Evolutionary conservation across 108 stramenopile species (phyloP), one percentile per base, ranked within the genome.

Genomic region (Poteriospumella lacustris): DNA sequence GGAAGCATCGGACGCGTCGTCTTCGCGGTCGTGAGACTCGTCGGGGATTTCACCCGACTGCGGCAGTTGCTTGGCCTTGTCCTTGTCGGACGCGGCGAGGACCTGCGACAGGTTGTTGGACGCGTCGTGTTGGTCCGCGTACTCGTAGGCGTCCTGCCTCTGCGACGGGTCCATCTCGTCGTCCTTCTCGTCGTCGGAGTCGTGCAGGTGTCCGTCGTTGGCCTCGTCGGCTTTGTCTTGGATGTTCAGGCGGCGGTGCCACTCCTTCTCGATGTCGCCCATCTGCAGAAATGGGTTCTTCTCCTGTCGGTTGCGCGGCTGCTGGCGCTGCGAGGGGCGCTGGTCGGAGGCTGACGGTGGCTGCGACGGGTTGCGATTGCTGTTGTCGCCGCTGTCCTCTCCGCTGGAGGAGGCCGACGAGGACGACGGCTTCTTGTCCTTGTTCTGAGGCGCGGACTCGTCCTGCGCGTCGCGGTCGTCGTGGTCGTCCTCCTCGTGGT

Each of bases 171-270:
- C 82, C 44, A 58, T 5, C 9, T 59, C 42, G 15, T 5, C 62
- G 15, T 78, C 78, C 15, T 79, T 31, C 58, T 73, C 38, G 0
- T 62, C 72, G 59, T 78, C 77, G 1, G 40, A 43, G 69, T 79
- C 78, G 24, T 72, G 67, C 0, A 79, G 64, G 12, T 12, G 15
- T 33, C 12, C 9, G 64, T 67, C 47, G 9, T 52, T 52, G 19
- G 47, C 47, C 9, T 52, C 47, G 19, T 52, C 47, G 47, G 47
- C 15, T 52, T 52, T 52, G 47, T 52, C 47, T 9, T 52, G 47
- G 78, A 87, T 76, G 40, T 84, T 78, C 64, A 87, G 43, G 1
- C 86, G 82, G 0, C 83, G 80, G 52, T 83, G 84, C 86, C 86
- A 87, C 43, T 84, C 81, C 47, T 85, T 78, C 38, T 60, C 1